Evolutionary conservation across 2,329 filamentous ascomycete species (phyloP).

Genomic region (Madurella mycetomatis): DNA sequence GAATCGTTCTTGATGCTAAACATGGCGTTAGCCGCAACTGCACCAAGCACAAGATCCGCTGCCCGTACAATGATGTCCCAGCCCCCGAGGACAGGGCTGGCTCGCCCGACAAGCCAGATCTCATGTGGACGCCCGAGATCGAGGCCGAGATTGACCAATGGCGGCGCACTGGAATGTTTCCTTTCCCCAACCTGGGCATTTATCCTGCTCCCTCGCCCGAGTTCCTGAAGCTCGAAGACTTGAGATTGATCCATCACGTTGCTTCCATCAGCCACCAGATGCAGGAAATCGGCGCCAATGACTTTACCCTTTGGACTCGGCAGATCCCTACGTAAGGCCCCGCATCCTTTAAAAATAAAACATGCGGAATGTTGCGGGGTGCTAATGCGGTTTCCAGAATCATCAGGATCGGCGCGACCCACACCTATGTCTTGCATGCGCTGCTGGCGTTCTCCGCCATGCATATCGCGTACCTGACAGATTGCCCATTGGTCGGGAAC

Average conservation of each 20-base stretch:
- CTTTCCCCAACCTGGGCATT: slow-evolving; percentile 75
- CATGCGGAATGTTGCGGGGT: neutral
- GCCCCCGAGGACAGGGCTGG: slow-evolving; percentile 59
- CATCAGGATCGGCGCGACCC: slow-evolving; percentile 73
- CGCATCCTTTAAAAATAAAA: slow-evolving; percentile 19
- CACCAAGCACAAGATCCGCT: slow-evolving; percentile 97
- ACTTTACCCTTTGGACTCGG: slow-evolving; percentile 87
- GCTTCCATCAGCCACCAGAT: slow-evolving; percentile 81
- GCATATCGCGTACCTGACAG: slow-evolving; percentile 84
- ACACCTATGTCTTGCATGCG: slow-evolving; percentile 90
- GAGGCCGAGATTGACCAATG: slow-evolving; percentile 77
- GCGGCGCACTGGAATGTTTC: slow-evolving; percentile 78
- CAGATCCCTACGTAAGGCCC: slow-evolving; percentile 79
- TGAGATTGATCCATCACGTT: slow-evolving; percentile 87
- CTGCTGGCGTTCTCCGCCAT: slow-evolving; percentile 91
- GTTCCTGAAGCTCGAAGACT: slow-evolving; percentile 68
- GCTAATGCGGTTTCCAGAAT: slow-evolving; percentile 52
- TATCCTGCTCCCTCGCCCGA: slow-evolving; percentile 71
- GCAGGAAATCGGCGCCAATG: slow-evolving; percentile 68
- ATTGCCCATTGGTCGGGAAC: slow-evolving; percentile 78
- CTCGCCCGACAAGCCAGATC: slow-evolving; percentile 60
- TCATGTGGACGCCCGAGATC: slow-evolving; percentile 84
- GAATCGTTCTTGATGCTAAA: slow-evolving; percentile 11
- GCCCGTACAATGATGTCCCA: slow-evolving; percentile 91
- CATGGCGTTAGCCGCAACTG: slow-evolving; percentile 72